A percentile compares a stretch with the other conserved stretches of the same genome.
These are phyloP conservation scores for Raddia guianensis DNA, from an alignment of 176 grass and related monocot species.

Conservation along the genomic window DNA sequence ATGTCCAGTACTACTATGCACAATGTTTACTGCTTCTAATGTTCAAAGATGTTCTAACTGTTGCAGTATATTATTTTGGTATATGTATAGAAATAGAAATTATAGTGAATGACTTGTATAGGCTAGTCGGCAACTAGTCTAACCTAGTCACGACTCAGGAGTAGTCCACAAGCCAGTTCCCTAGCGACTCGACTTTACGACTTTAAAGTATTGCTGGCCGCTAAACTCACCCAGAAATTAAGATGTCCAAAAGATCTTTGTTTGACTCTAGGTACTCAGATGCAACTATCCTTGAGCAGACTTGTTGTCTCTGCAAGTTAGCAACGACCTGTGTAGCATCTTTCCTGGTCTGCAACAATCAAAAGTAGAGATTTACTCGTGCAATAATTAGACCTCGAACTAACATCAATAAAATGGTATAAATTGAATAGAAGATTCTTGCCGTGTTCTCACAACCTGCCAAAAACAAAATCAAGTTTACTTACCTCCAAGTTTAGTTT, in stretches of 20 bases:
- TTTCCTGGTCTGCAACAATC: slow-evolving; percentile 73
- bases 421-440: background rate
- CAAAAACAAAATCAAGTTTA: slow-evolving; percentile 36
- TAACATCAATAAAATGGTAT: background rate
- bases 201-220: background rate
- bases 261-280: slow-evolving; percentile 84
- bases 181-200: too few species aligned
- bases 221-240: slow-evolving; percentile 65
- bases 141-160: too few species aligned
- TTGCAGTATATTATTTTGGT: too few species aligned
- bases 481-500: slow-evolving; percentile 89
- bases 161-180: too few species aligned
- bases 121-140: too few species aligned
- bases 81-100: too few species aligned
- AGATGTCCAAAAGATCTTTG: slow-evolving; percentile 84
- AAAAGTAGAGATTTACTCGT: slow-evolving; percentile 23
- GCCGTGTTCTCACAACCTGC: background rate
- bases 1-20: too few species aligned
- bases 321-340: slow-evolving; percentile 91
- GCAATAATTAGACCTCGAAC: slow-evolving; percentile 13
- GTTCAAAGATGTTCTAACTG: too few species aligned
- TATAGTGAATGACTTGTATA: too few species aligned
- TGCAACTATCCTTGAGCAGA: slow-evolving; percentile 67
- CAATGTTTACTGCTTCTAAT: too few species aligned
- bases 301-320: slow-evolving; percentile 85